Evolutionary conservation across 345 rosid species (phyloP).

Genomic region (Gossypium bickii): DNA sequence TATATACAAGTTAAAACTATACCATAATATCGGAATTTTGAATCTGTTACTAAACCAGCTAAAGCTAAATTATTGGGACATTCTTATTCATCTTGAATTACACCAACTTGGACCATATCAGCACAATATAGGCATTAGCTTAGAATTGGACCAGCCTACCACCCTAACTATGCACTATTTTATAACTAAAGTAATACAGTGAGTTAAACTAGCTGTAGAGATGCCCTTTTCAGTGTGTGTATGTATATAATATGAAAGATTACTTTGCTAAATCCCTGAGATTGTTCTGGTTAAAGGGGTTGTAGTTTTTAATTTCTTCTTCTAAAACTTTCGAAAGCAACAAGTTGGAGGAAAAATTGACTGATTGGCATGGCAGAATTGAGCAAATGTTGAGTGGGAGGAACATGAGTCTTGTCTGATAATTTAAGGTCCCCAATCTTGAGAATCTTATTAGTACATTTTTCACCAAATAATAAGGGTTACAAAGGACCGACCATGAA

Average conservation of each 20-base stretch:
- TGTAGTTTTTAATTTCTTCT: not conserved
- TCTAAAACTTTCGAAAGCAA: not conserved
- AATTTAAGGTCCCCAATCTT: not conserved
- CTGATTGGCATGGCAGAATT: not conserved
- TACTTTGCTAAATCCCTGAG: not conserved
- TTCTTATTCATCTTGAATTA: not conserved
- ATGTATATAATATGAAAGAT: not conserved
- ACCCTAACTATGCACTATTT: not conserved
- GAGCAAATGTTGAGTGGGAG: conserved; percentile 6
- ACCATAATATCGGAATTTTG: too few relatives aligned
- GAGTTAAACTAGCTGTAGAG: not conserved
- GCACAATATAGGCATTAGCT: not conserved
- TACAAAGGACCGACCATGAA: not conserved
- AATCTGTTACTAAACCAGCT: too few relatives aligned
- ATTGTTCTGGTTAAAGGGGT: conserved; percentile 2
- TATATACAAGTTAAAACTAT: too few relatives aligned
- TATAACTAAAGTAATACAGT: not conserved
- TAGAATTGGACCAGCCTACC: not conserved
- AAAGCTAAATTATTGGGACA: not conserved
- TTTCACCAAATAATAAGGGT: not conserved
- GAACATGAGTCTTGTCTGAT: not conserved
- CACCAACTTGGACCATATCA: not conserved
- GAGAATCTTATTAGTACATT: not conserved
- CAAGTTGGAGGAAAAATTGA: not conserved
- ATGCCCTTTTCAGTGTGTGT: not conserved